phyloP scores from a whole-genome alignment of 192 early-diverging fungal species.

The Coemansia sp. region DNA sequence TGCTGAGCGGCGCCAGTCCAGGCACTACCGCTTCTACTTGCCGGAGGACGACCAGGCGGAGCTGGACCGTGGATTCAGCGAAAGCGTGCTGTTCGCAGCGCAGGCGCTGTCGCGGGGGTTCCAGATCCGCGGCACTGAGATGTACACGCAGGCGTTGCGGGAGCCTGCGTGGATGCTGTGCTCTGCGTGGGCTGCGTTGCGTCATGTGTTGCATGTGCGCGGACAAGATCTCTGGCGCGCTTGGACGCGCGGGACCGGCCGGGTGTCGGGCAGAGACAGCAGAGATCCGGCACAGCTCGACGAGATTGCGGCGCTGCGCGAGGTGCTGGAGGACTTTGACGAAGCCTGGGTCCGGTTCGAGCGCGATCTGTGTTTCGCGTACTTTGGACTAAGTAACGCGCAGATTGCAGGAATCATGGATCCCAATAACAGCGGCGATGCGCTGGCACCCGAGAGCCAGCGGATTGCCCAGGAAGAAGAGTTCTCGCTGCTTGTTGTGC shows the following conservation, averaged over 20 bases:
- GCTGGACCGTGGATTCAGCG: constrained; percentile 65
- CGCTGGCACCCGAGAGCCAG: not conserved
- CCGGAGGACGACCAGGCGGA: constrained; percentile 69
- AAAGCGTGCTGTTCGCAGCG: constrained; percentile 70
- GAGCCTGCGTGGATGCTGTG: constrained; percentile 57
- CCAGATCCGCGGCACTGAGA: constrained; percentile 68
- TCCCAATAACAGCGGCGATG: constrained; percentile 39
- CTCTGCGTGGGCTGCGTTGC: constrained; percentile 58
- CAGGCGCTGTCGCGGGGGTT: constrained; percentile 66
- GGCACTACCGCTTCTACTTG: constrained; percentile 59
- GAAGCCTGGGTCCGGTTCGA: constrained; percentile 66
- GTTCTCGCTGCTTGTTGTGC: constrained; percentile 55
- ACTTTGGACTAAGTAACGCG: constrained; percentile 60
- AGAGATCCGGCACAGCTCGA: not conserved
- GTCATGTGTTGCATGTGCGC: constrained; percentile 53
- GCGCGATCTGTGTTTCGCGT: constrained; percentile 67
- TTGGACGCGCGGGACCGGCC: constrained; percentile 11
- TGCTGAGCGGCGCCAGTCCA: constrained; percentile 37
- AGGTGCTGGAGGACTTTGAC: constrained; percentile 66
- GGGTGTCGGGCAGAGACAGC: not conserved
- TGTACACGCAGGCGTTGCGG: constrained; percentile 54
- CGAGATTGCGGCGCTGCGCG: constrained; percentile 46
- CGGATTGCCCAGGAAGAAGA: constrained; percentile 36
- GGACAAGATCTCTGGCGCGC: constrained; percentile 19
- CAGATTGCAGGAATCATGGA: constrained; percentile 57